These are phyloP conservation scores for Penicillium hesseltinei DNA, from an alignment of 2,329 filamentous ascomycete species.

Conservation along the genomic window DNA sequence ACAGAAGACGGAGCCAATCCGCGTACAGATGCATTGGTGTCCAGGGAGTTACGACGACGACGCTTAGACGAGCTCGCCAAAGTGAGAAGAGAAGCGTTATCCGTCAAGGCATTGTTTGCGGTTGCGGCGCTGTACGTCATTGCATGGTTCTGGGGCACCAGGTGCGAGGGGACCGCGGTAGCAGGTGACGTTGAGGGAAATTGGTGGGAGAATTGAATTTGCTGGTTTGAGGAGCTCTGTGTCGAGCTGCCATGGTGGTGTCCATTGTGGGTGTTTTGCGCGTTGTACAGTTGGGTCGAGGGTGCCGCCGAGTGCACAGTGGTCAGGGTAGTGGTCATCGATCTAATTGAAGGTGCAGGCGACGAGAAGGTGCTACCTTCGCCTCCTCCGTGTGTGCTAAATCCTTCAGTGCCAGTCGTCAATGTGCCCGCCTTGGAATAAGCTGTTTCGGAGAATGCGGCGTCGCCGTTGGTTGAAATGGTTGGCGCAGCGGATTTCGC, in stretches of 20 bases:
- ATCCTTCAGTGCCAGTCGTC: conserved; percentile 59
- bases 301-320: conserved; percentile 63
- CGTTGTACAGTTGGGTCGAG: conserved; percentile 46
- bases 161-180: conserved; percentile 60
- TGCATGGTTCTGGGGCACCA: conserved; percentile 51
- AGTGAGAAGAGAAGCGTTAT: conserved; percentile 65
- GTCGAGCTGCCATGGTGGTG: conserved; percentile 36
- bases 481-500: conserved; percentile 75
- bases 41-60: conserved; percentile 61
- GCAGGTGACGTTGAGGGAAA: conserved; percentile 57
- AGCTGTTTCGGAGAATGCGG: conserved; percentile 69
- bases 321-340: conserved; percentile 64
- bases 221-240: conserved; percentile 38
- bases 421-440: conserved; percentile 80
- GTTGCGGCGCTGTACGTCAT: conserved; percentile 61
- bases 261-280: conserved; percentile 32
- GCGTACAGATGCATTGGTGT: conserved; percentile 65
- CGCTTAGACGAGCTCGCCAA: conserved; percentile 65
- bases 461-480: conserved; percentile 78
- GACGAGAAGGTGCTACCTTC: conserved; percentile 66
- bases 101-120: conserved; percentile 62
- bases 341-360: conserved; percentile 63
- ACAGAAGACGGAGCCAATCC: conserved; percentile 63
- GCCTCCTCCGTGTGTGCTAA: conserved; percentile 66
- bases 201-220: conserved; percentile 59